Evolutionary conservation across 805 yeast genomes (phyloP).

Genomic region (Wickerhamomyces canadensis): DNA sequence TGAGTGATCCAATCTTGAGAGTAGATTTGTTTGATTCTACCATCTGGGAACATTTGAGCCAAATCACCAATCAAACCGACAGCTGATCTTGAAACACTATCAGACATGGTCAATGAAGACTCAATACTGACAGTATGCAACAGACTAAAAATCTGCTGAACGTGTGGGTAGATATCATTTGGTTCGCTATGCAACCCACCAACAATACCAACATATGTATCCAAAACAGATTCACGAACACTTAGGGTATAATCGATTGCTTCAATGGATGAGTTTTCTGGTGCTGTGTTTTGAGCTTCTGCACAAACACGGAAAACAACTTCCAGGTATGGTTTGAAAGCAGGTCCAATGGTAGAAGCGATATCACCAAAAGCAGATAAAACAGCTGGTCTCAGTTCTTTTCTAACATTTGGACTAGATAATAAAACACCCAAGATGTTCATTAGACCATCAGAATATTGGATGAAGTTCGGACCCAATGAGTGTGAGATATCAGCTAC

Average conservation of each 20-base stretch:
- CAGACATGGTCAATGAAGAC: slow-evolving; percentile 53
- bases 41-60: slow-evolving; percentile 78
- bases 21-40: slow-evolving; percentile 63
- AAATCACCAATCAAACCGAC: slow-evolving; percentile 92
- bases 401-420: slow-evolving; percentile 59
- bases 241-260: slow-evolving; percentile 67
- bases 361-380: slow-evolving; percentile 94
- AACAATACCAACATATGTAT: slow-evolving; percentile 92
- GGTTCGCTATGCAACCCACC: slow-evolving; percentile 80
- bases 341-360: slow-evolving; percentile 79
- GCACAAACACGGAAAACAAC: slow-evolving; percentile 76
- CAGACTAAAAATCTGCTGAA: slow-evolving; percentile 66
- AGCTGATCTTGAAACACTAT: slow-evolving; percentile 72
- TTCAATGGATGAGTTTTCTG: slow-evolving; percentile 67
- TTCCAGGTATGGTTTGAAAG: slow-evolving; percentile 69
- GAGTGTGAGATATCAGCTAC: slow-evolving; percentile 94
- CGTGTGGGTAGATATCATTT: slow-evolving; percentile 55
- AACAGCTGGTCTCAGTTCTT: slow-evolving; percentile 82
- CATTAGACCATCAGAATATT: slow-evolving; percentile 80
- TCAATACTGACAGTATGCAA: slow-evolving; percentile 56
- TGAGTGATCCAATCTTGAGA: slow-evolving; percentile 74
- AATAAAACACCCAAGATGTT: slow-evolving; percentile 70
- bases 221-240: slow-evolving; percentile 85
- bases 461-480: slow-evolving; percentile 64
- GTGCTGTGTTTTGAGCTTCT: slow-evolving; percentile 55